Evolutionary conservation across 352 stramenopile species (phyloP).

Genomic region (Pythium oligandrum): DNA sequence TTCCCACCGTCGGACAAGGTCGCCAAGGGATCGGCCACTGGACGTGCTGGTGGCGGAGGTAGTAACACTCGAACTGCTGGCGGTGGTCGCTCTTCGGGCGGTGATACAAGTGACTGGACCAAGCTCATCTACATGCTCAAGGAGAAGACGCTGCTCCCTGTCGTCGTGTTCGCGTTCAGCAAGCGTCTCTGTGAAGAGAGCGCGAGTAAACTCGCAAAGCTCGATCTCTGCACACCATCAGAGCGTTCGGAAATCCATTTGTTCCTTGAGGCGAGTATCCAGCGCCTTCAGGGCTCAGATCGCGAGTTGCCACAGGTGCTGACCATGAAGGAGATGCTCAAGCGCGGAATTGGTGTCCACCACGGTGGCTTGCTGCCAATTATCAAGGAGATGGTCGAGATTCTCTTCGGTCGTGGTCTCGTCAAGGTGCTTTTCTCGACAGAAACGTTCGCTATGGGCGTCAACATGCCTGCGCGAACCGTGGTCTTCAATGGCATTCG

Average conservation of each 20-base stretch:
- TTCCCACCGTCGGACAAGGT: conserved; percentile 48
- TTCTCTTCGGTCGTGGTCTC: conserved; percentile 95
- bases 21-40: conserved; percentile 23
- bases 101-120: conserved; percentile 84
- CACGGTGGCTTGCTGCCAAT: conserved; percentile 97
- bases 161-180: conserved; percentile 94
- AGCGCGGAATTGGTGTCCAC: conserved; percentile 95
- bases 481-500: conserved; percentile 97
- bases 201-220: conserved; percentile 64
- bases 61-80: conserved; percentile 26
- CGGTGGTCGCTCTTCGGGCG: conserved; percentile 51
- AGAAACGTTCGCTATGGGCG: conserved; percentile 99
- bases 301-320: conserved; percentile 97
- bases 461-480: conserved; percentile 98
- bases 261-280: conserved; percentile 74
- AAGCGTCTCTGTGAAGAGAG: conserved; percentile 83
- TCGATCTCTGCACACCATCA: conserved; percentile 65
- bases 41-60: conserved; percentile 22
- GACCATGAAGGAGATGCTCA: conserved; percentile 95
- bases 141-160: conserved; percentile 91
- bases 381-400: conserved; percentile 99
- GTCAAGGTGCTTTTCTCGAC: conserved; percentile 99
- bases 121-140: conserved; percentile 83
- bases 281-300: conserved; percentile 91
- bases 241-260: conserved; percentile 82